These are phyloP conservation scores for Plasmopara viticola DNA, from an alignment of 352 stramenopile species.

Conservation along the genomic window DNA sequence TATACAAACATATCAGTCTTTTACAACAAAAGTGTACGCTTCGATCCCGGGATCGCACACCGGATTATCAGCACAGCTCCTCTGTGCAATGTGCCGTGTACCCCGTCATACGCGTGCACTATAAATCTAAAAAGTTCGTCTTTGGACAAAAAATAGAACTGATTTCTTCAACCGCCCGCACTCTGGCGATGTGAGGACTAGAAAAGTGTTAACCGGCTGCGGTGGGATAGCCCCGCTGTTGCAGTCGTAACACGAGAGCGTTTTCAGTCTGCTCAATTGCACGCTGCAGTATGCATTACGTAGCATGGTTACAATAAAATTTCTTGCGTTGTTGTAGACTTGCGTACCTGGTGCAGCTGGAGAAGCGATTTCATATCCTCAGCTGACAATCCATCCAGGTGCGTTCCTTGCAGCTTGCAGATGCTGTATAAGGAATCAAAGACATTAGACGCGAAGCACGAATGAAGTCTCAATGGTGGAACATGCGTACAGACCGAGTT, in stretches of 20 bases:
- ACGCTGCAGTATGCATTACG: conserved; percentile 20
- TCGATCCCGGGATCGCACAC: no score
- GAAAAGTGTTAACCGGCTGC: no score
- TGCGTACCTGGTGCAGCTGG: conserved; percentile 45
- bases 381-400: conserved; percentile 28
- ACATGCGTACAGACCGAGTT: conserved; percentile 12
- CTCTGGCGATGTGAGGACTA: no score
- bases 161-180: no score
- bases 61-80: no score
- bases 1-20: no score
- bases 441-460: background rate
- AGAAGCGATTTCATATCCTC: conserved; percentile 51
- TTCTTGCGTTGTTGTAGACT: background rate
- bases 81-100: no score
- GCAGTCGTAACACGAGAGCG: conserved; percentile 48
- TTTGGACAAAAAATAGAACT: no score
- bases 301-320: background rate
- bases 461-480: background rate
- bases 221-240: conserved; percentile 3
- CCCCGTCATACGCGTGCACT: no score
- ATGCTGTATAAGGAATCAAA: conserved; percentile 20
- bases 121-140: no score
- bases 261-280: conserved; percentile 48
- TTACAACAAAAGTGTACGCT: no score
- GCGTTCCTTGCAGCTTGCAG: conserved; percentile 34